phyloP scores from a whole-genome alignment of 305 asterid genomes.

The Stenogyne calaminthoides region DNA sequence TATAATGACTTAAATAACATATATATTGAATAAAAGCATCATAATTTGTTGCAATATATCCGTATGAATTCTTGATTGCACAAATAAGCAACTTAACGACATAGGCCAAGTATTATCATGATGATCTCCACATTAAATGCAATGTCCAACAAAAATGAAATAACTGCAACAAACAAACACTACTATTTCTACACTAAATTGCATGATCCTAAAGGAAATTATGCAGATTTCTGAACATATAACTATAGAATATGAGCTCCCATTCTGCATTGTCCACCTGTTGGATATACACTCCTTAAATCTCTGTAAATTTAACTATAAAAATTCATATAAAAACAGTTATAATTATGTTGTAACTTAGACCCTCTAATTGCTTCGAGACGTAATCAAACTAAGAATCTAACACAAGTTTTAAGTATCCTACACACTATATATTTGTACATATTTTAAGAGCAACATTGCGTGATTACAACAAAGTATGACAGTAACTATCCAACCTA shows the following conservation, averaged over 20 bases:
- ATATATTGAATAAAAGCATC: neutral
- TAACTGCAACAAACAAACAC: conserved; percentile 36
- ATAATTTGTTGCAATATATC: neutral
- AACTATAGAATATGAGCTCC: too few relatives aligned
- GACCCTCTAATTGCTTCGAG: neutral
- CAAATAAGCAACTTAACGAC: conserved; percentile 39
- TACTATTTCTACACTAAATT: neutral
- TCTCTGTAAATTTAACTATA: neutral
- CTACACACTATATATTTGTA: neutral
- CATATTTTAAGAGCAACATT: neutral
- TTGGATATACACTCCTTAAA: too few relatives aligned
- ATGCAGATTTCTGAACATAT: too few relatives aligned
- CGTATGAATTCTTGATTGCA: conserved; percentile 17
- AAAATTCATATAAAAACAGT: neutral
- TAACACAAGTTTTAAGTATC: neutral
- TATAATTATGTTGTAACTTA: neutral
- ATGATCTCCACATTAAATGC: conserved; percentile 38
- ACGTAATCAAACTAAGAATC: conserved; percentile 12
- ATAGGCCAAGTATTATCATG: conserved; percentile 43
- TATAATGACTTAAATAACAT: neutral
- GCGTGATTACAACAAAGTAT: too few relatives aligned
- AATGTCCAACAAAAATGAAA: conserved; percentile 40
- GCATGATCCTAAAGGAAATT: neutral
- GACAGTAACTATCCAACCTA: too few relatives aligned
- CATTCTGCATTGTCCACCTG: too few relatives aligned